Evolutionary conservation across 495 filamentous ascomycete genomes (phyloP).

Genomic region (Hypoxylon crocopeplum): DNA sequence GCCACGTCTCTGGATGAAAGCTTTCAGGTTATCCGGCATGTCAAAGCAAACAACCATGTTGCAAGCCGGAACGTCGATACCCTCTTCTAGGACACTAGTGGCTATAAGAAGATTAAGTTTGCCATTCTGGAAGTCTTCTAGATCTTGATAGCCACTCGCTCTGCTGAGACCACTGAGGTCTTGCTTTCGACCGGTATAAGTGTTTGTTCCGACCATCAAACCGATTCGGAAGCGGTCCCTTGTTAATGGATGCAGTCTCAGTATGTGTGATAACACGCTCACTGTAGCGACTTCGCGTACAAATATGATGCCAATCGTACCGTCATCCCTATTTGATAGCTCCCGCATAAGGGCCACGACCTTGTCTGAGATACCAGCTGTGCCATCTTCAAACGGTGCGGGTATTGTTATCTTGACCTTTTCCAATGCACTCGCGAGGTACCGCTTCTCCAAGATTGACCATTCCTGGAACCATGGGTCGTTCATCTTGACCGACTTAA

Average conservation of each 20-base stretch:
- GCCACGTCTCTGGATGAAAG: slow-evolving; percentile 88
- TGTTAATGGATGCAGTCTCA: slow-evolving; percentile 66
- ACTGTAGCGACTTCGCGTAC: slow-evolving; percentile 75
- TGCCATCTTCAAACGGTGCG: slow-evolving; percentile 29
- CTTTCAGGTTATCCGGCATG: slow-evolving; percentile 75
- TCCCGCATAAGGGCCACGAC: slow-evolving; percentile 59
- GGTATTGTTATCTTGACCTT: slow-evolving; percentile 47
- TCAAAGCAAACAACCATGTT: slow-evolving; percentile 89
- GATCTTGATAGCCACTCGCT: slow-evolving; percentile 59
- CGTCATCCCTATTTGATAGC: slow-evolving; percentile 52
- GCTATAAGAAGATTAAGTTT: slow-evolving; percentile 79
- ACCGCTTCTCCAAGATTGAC: slow-evolving; percentile 62
- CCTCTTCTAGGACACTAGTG: slow-evolving; percentile 89
- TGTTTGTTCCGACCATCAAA: slow-evolving; percentile 78
- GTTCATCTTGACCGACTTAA: slow-evolving; percentile 40
- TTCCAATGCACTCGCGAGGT: slow-evolving; percentile 62
- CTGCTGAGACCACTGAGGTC: slow-evolving; percentile 68
- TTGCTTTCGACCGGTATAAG: slow-evolving; percentile 50
- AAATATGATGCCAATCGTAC: slow-evolving; percentile 78
- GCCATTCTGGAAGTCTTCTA: slow-evolving; percentile 73
- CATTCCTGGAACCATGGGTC: slow-evolving; percentile 47
- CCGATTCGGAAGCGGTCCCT: slow-evolving; percentile 63
- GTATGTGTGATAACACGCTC: slow-evolving; percentile 67
- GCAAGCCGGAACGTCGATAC: slow-evolving; percentile 86
- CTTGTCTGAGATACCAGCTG: slow-evolving; percentile 59